phyloP scores from a whole-genome alignment of 225 moss, liverwort and hornwort genomes.

The Takakia lepidozioides region DNA sequence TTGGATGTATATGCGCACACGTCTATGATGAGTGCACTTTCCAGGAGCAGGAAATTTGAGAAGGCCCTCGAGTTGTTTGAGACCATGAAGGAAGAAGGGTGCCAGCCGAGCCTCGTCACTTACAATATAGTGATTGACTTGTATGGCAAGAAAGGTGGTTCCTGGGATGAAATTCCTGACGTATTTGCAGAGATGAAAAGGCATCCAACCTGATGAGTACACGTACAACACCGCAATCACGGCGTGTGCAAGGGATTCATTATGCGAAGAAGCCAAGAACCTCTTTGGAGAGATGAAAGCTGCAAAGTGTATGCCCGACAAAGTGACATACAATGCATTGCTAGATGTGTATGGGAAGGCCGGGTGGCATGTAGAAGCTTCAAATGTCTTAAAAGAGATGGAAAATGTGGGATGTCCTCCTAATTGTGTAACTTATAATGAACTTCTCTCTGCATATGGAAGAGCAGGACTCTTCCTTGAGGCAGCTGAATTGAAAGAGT shows the following conservation, averaged over 20 bases:
- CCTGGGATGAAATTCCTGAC: slow-evolving; percentile 69
- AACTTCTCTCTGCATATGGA: slow-evolving; percentile 85
- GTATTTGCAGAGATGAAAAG: slow-evolving; percentile 65
- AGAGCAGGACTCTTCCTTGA: slow-evolving; percentile 70
- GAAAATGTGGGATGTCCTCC: slow-evolving; percentile 64
- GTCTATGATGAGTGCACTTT: slow-evolving; percentile 63
- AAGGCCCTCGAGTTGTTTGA: slow-evolving; percentile 68
- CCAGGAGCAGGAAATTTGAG: slow-evolving; percentile 60
- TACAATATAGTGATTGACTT: slow-evolving; percentile 90
- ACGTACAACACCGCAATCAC: slow-evolving; percentile 91
- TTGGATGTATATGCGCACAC: slow-evolving; percentile 87
- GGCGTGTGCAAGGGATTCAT: slow-evolving; percentile 64
- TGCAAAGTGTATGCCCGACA: slow-evolving; percentile 62
- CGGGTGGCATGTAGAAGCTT: slow-evolving; percentile 86
- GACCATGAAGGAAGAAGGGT: slow-evolving; percentile 80
- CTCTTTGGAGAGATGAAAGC: slow-evolving; percentile 74
- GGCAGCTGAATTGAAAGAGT: slow-evolving; percentile 72
- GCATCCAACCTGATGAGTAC: slow-evolving; percentile 78
- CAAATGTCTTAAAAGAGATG: slow-evolving; percentile 73
- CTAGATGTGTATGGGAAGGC: slow-evolving; percentile 98
- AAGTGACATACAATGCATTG: slow-evolving; percentile 89
- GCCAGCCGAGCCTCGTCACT: slow-evolving; percentile 79
- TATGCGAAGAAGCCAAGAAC: slow-evolving; percentile 70
- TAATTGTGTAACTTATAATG: slow-evolving; percentile 82
- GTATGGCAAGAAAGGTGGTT: slow-evolving; percentile 84